Conservation (phyloP, 331 rosid species). For the Quercus tomentella region DNA sequence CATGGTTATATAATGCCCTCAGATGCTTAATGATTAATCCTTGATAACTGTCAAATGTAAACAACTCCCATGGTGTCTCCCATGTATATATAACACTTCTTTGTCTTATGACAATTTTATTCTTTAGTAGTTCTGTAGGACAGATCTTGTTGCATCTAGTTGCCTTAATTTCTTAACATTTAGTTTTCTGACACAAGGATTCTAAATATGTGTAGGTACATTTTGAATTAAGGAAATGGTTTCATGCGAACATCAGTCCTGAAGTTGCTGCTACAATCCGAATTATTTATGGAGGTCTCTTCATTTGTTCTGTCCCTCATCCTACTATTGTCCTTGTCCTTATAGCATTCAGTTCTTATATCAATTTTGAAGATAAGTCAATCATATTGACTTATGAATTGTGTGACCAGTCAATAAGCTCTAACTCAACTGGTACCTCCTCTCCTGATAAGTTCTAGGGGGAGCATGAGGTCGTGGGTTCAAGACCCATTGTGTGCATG, state of each 20-base stretch:
- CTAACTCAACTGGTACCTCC: no score
- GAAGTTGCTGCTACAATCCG: constrained; percentile 41
- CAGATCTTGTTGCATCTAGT: not conserved
- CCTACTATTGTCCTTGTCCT: not conserved
- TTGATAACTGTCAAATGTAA: not conserved
- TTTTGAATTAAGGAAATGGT: constrained; percentile 43
- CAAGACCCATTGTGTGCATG: no score
- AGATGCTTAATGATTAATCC: not conserved
- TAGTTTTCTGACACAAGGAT: not conserved
- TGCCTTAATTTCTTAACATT: not conserved
- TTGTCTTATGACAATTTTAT: not conserved
- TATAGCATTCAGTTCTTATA: not conserved
- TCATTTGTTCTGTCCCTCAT: not conserved
- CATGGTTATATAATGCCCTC: not conserved
- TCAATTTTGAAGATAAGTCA: not conserved
- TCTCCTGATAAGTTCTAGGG: no score
- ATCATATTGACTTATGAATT: not conserved
- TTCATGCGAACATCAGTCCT: constrained; percentile 26
- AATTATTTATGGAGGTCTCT: constrained; percentile 44
- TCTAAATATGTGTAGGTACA: constrained; percentile 28
- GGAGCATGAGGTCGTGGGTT: no score
- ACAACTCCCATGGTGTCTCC: not conserved
- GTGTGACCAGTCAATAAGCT: not conserved
- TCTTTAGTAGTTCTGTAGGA: not conserved
- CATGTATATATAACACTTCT: not conserved